These are phyloP conservation scores for Phanerochaete sordida DNA, from an alignment of 768 basidiomycete species.

Conservation along the genomic window DNA sequence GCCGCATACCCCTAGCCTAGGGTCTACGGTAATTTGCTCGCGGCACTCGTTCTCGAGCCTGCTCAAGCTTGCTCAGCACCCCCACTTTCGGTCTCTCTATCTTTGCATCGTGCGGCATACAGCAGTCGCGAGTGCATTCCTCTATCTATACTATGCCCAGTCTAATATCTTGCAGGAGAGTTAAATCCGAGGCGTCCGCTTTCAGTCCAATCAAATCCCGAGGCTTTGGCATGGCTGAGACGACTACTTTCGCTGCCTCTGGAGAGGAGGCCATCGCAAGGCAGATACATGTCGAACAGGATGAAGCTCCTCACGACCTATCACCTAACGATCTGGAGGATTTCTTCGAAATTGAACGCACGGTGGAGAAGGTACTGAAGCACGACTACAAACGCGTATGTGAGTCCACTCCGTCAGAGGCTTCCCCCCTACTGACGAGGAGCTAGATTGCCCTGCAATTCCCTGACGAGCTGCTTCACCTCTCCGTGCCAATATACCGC, in stretches of 20 bases:
- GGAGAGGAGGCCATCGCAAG: constrained; percentile 64
- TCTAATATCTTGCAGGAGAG: no score
- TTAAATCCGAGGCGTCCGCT: no score
- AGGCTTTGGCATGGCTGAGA: constrained; percentile 18
- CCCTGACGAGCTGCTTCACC: constrained; percentile 86
- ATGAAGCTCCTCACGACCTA: constrained; percentile 21
- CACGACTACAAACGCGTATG: constrained; percentile 69
- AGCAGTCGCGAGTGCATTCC: no score
- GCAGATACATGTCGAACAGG: constrained; percentile 43
- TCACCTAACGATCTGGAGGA: constrained; percentile 46
- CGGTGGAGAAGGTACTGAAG: constrained; percentile 53
- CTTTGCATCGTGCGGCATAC: not conserved
- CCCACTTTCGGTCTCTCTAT: not conserved
- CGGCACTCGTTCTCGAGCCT: no score
- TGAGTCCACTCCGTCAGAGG: not conserved
- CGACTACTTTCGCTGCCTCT: constrained; percentile 45
- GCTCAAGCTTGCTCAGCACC: not conserved
- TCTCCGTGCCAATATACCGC: constrained; percentile 82
- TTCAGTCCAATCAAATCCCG: not conserved
- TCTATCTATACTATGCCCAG: no score
- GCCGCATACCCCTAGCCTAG: not conserved
- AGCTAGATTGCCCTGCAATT: constrained; percentile 82
- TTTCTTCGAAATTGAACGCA: constrained; percentile 75
- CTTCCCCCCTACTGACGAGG: not conserved
- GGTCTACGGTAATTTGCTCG: not conserved